These are phyloP conservation scores for Aspergillus carlsbadensis DNA, from an alignment of 495 filamentous ascomycete genomes.

Conservation along the genomic window DNA sequence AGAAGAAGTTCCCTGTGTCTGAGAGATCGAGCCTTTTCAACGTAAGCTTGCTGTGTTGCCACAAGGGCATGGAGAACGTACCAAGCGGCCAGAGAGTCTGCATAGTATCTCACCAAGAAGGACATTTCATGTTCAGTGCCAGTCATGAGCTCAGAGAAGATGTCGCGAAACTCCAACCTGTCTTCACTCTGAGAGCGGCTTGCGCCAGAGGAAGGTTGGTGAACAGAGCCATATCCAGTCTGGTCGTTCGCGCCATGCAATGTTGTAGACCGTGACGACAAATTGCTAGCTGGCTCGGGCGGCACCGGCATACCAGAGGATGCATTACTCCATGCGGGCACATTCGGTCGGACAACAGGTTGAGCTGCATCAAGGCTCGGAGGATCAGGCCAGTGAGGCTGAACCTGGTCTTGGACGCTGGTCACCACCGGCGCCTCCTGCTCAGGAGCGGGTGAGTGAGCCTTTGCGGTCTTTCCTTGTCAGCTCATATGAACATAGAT, in stretches of 20 bases:
- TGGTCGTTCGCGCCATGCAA: too few species aligned
- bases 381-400: too few species aligned
- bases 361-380: too few species aligned
- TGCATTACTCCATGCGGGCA: too few species aligned
- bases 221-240: too few species aligned
- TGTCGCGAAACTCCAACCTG: conserved; percentile 39
- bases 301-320: too few species aligned
- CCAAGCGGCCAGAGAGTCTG: conserved; percentile 38
- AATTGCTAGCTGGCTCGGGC: too few species aligned
- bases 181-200: conserved; percentile 31
- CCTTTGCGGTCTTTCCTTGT: not conserved
- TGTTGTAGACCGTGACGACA: too few species aligned
- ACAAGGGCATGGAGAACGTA: conserved; percentile 16
- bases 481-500: not conserved
- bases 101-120: conserved; percentile 39
- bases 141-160: conserved; percentile 43
- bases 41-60: conserved; percentile 9
- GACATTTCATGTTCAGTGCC: conserved; percentile 41
- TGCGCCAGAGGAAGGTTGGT: conserved; percentile 11
- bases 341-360: too few species aligned
- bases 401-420: too few species aligned
- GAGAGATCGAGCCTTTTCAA: conserved; percentile 38
- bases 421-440: not conserved
- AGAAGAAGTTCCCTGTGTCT: conserved; percentile 39
- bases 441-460: not conserved